Base-by-base conservation (phyloP, 2,329 filamentous ascomycete genomes). In the Periglandula ipomoeae region DNA sequence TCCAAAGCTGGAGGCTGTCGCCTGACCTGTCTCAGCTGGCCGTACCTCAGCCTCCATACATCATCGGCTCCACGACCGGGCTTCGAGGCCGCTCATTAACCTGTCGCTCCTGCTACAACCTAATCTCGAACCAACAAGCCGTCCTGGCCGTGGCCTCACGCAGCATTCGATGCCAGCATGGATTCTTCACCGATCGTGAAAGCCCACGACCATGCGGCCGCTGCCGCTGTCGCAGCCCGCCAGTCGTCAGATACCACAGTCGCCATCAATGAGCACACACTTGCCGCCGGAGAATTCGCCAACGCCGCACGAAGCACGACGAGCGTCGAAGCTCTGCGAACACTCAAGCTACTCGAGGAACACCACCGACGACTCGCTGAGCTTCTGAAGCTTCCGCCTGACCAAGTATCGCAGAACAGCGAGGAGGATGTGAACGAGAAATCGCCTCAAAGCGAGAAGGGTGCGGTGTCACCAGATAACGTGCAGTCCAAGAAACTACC, bases 191-290 rank as follows among this genome's bases (percentile, higher is more conserved):
- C 67, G 30, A 57, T 69, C 44, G 56, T 61, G 34, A 64, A 91
- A 81, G 91, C 90, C 53, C 88, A 95, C 68, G 85, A 91, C 57
- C 89, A 96, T 69, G 90, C 89, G 45, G 82, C 84, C 59, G 90
- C 87, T 60, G 90, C 87, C 60, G 90, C 91, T 39, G 83, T 87
- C 22, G 75, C 83, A 22, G 88, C 90, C 48, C 83, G 76, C 22
- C 81, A 89, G 60, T 82, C 86, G 41, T 75, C 74, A 48, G 82
- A 93, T 62, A 87, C 87, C 49, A 85, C 84, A 6, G 82, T 87
- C 43, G 91, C 91, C 53, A 86, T 89, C 61, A 86, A 85, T 60
- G 87, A 95, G 65, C 91, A 97, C 68, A 83, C 90, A 47, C 75
- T 87, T 50, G 93, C 93, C 34, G 91, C 93, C 2, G 84, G 83